Percentiles rank a stretch among this genome's conserved stretches.
Evolutionary conservation across 495 filamentous ascomycete species (phyloP).

Genomic region (Hyaloscypha variabilis): DNA sequence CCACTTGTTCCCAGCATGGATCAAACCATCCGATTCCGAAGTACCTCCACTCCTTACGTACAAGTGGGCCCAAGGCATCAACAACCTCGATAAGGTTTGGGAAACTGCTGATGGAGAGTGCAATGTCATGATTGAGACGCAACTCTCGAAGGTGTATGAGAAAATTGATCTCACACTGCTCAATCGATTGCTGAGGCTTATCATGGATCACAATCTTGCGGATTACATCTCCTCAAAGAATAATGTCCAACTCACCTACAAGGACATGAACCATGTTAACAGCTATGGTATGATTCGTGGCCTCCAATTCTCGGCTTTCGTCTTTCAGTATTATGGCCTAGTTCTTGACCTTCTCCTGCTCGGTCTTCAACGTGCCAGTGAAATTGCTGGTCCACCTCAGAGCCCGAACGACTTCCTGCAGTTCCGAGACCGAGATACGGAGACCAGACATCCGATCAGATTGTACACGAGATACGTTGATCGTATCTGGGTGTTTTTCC

Average conservation of each 20-base stretch:
- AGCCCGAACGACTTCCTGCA: conserved; percentile 98
- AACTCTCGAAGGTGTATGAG: conserved; percentile 98
- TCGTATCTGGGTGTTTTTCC: conserved; percentile 96
- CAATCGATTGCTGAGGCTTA: conserved; percentile 88
- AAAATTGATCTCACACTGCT: conserved; percentile 98
- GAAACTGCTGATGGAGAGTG: conserved; percentile 94
- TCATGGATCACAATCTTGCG: conserved; percentile 99
- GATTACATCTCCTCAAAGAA: conserved; percentile 99
- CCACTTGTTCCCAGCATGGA: conserved; percentile 97
- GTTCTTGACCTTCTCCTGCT: conserved; percentile 94
- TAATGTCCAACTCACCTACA: conserved; percentile 98
- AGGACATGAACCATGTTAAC: conserved; percentile 99
- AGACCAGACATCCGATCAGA: conserved; percentile 91
- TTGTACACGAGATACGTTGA: conserved; percentile 98
- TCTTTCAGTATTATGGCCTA: conserved; percentile 98
- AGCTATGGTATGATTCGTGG: conserved; percentile 98
- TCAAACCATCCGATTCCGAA: conserved; percentile 98
- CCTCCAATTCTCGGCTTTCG: conserved; percentile 96
- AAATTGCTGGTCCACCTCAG: conserved; percentile 96
- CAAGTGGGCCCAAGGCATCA: conserved; percentile 99
- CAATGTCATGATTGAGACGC: conserved; percentile 99
- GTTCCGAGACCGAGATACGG: conserved; percentile 88
- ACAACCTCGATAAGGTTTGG: conserved; percentile 98
- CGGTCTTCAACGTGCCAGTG: conserved; percentile 90
- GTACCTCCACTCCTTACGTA: conserved; percentile 96